Evolutionary conservation across 2,329 filamentous ascomycete species (phyloP).

Genomic region (Calonectria pauciramosa): DNA sequence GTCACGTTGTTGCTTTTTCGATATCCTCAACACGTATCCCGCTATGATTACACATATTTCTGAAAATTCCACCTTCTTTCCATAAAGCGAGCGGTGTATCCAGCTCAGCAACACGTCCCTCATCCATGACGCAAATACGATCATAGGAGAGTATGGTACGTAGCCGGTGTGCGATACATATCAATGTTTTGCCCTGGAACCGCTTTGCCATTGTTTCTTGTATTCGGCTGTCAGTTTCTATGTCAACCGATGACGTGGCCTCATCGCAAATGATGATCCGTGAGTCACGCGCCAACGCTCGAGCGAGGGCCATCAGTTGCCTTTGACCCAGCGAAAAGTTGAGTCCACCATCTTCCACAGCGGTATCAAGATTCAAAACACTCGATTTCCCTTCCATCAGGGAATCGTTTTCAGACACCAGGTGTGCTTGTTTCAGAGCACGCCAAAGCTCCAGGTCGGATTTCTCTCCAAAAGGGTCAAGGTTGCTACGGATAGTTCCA

Average conservation of each 20-base stretch:
- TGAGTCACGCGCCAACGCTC: conserved; percentile 77
- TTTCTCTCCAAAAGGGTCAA: conserved; percentile 85
- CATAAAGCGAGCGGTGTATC: conserved; percentile 75
- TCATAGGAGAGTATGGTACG: conserved; percentile 84
- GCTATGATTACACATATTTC: conserved; percentile 88
- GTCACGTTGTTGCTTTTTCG: no score
- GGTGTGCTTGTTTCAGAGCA: conserved; percentile 81
- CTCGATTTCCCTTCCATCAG: conserved; percentile 58
- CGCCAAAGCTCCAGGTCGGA: conserved; percentile 83
- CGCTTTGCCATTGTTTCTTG: conserved; percentile 79
- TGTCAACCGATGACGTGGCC: conserved; percentile 82
- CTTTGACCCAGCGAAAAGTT: conserved; percentile 83
- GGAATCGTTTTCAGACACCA: conserved; percentile 73
- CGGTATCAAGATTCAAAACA: conserved; percentile 51
- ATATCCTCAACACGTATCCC: conserved; percentile 75
- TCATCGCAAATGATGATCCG: conserved; percentile 85
- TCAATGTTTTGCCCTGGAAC: conserved; percentile 75
- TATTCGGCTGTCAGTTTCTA: conserved; percentile 79
- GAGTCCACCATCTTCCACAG: conserved; percentile 77
- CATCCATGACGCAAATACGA: conserved; percentile 77
- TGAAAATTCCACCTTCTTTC: conserved; percentile 81
- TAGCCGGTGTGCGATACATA: conserved; percentile 81
- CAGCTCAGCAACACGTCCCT: conserved; percentile 76
- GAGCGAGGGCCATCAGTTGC: conserved; percentile 80
- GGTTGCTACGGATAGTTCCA: conserved; percentile 82